Conservation (phyloP, 1,139 yeast species). For the Waltiozyma sp. region DNA sequence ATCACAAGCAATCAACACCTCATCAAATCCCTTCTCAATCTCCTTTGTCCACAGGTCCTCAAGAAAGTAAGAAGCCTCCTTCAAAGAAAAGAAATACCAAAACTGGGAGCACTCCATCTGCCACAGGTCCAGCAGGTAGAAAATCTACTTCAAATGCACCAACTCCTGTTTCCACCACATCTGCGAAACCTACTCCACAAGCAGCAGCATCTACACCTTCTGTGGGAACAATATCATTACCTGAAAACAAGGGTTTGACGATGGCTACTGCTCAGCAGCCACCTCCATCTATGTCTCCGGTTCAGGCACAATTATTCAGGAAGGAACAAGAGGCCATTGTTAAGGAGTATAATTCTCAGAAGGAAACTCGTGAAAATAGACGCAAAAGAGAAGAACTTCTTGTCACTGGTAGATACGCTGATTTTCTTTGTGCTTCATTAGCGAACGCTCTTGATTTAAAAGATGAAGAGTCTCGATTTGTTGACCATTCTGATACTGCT, state of each 20-base stretch:
- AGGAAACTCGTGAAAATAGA: constrained; percentile 11
- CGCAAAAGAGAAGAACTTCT: constrained; percentile 14
- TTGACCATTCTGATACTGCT: constrained; percentile 6
- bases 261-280: neutral
- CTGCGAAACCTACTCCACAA: neutral
- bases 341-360: constrained; percentile 11
- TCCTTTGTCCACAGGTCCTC: constrained; percentile 5
- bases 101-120: constrained; percentile 1
- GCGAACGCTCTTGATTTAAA: constrained; percentile 16
- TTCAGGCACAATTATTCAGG: constrained; percentile 12
- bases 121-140: constrained; percentile 4
- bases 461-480: constrained; percentile 17
- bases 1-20: constrained; percentile 7
- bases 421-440: constrained; percentile 16
- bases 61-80: constrained; percentile 11
- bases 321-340: constrained; percentile 15
- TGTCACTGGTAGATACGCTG: constrained; percentile 9
- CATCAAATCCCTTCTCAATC: constrained; percentile 11
- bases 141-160: constrained; percentile 6
- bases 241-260: neutral
- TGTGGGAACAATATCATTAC: neutral
- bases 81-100: constrained; percentile 13
- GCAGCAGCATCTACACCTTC: neutral
- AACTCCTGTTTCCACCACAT: constrained; percentile 9
- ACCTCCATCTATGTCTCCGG: constrained; percentile 1